Percentiles rank a stretch among this genome's conserved stretches.
Evolutionary conservation across 768 basidiomycete genomes (phyloP).

Genomic region (Leccinum arenicola): DNA sequence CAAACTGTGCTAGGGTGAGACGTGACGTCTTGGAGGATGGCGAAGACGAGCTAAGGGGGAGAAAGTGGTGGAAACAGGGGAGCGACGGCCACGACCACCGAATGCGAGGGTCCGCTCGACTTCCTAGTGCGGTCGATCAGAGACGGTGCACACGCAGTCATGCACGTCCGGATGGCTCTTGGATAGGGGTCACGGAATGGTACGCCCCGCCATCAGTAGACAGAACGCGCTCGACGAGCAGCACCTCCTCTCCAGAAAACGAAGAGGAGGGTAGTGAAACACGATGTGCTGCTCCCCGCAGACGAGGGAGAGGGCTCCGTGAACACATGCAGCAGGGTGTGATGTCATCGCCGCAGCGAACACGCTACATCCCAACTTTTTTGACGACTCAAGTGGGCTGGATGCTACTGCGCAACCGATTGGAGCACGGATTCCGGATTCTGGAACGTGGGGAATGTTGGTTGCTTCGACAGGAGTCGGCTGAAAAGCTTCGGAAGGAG

Average conservation of each 20-base stretch:
- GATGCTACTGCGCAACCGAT: not conserved
- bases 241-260: not conserved
- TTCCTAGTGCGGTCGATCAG: not conserved
- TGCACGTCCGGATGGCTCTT: not conserved
- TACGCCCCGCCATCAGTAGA: not conserved
- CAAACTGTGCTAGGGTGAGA: not conserved
- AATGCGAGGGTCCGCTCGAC: not conserved
- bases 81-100: not conserved
- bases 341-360: not conserved
- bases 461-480: not conserved
- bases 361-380: constrained; percentile 10
- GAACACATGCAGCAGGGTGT: constrained; percentile 8
- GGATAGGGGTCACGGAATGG: not conserved
- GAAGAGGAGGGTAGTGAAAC: not conserved
- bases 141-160: not conserved
- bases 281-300: not conserved
- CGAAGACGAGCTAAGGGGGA: not conserved
- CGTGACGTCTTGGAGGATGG: not conserved
- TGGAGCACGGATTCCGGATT: not conserved
- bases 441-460: not conserved
- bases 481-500: not conserved
- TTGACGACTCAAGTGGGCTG: constrained; percentile 4
- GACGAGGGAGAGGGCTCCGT: not conserved
- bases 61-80: not conserved
- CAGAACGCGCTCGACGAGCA: not conserved